Evolutionary conservation across 305 asterid species (phyloP).

Genomic region (Fraxinus floribunda): DNA sequence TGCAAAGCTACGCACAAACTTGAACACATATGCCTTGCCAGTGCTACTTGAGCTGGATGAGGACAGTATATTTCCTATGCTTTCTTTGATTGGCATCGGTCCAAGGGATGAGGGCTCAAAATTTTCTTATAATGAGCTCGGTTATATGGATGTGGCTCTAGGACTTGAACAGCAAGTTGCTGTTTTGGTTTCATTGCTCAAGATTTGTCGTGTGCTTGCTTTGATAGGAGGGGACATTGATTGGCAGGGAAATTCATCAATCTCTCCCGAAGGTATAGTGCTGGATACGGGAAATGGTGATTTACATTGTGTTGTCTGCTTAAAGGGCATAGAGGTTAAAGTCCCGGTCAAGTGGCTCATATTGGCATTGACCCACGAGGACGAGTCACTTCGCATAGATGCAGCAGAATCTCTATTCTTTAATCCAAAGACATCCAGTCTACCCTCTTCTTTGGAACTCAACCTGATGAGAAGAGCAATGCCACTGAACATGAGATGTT

Average conservation of each 20-base stretch:
- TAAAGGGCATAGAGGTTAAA: constrained; percentile 64
- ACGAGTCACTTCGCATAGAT: constrained; percentile 91
- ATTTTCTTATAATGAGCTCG: constrained; percentile 42
- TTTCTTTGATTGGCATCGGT: constrained; percentile 64
- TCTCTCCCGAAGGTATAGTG: constrained; percentile 35
- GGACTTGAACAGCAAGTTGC: constrained; percentile 74
- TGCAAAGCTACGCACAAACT: constrained; percentile 77
- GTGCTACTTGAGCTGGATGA: constrained; percentile 76
- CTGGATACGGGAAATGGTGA: constrained; percentile 41
- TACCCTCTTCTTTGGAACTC: constrained; percentile 91
- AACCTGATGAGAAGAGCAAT: constrained; percentile 79
- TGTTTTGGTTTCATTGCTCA: constrained; percentile 78
- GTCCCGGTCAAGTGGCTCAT: constrained; percentile 78
- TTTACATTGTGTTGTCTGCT: constrained; percentile 46
- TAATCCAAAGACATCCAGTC: constrained; percentile 81
- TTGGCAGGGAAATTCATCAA: constrained; percentile 49
- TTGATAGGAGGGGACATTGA: constrained; percentile 93
- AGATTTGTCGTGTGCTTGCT: constrained; percentile 83
- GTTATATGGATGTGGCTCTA: constrained; percentile 37
- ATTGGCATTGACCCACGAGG: constrained; percentile 78
- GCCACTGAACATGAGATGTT: constrained; percentile 95
- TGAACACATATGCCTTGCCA: constrained; percentile 92
- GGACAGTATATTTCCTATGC: constrained; percentile 83
- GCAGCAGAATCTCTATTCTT: constrained; percentile 92
- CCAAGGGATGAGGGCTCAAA: constrained; percentile 42